These are phyloP conservation scores for Starmerella bombi DNA, from an alignment of 805 yeast genomes.

Conservation along the genomic window DNA sequence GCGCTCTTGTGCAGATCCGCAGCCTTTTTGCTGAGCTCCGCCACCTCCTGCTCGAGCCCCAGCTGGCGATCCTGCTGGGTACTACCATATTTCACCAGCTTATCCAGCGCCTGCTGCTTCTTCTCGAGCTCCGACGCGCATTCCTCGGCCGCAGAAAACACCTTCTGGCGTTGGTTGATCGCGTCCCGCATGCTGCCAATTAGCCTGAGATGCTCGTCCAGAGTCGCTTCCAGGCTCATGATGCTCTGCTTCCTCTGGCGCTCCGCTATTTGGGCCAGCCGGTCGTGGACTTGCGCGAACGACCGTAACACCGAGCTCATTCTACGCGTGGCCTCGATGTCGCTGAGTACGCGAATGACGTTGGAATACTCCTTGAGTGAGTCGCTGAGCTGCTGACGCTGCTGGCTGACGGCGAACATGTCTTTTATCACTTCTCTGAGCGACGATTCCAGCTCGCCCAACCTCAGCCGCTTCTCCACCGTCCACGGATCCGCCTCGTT, in stretches of 20 bases:
- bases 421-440: slow-evolving; percentile 55
- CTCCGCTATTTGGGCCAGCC: slow-evolving; percentile 59
- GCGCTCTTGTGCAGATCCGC: slow-evolving; percentile 44
- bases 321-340: slow-evolving; percentile 57
- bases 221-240: slow-evolving; percentile 68
- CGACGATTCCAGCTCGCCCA: slow-evolving; percentile 62
- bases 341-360: slow-evolving; percentile 47
- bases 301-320: slow-evolving; percentile 51
- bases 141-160: slow-evolving; percentile 33
- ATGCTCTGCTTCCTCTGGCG: slow-evolving; percentile 75
- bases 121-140: slow-evolving; percentile 38
- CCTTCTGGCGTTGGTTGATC: slow-evolving; percentile 58
- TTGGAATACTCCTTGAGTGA: slow-evolving; percentile 56
- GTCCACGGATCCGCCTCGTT: slow-evolving; percentile 72
- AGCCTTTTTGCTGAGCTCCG: slow-evolving; percentile 40
- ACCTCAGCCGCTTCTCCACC: slow-evolving; percentile 49
- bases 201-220: slow-evolving; percentile 74
- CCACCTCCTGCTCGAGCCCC: slow-evolving; percentile 45
- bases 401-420: slow-evolving; percentile 58
- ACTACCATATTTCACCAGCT: slow-evolving; percentile 34
- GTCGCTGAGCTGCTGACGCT: slow-evolving; percentile 57
- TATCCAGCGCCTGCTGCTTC: slow-evolving; percentile 37
- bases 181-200: slow-evolving; percentile 62
- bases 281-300: slow-evolving; percentile 58
- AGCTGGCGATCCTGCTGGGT: slow-evolving; percentile 52